Evolutionary conservation across 2,329 filamentous ascomycete genomes (phyloP), one percentile per base, ranked within the genome.

Genomic region (Lojkania enalia): DNA sequence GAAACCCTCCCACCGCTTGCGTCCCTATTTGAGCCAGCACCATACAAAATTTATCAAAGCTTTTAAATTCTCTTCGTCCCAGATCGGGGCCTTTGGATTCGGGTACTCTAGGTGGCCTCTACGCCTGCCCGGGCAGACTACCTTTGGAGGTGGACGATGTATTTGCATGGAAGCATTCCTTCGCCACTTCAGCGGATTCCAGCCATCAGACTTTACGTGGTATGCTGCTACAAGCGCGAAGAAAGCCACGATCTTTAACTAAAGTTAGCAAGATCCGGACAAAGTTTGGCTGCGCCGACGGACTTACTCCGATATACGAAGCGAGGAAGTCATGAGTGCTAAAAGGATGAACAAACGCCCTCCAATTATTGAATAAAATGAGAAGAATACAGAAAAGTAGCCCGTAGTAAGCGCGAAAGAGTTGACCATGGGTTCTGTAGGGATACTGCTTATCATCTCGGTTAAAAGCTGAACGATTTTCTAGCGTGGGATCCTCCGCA

Each of bases 391-490:
- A 60, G 37, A 61, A 61, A 9, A 51, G 20, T n/a, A 61, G 44
- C 11, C 58, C 58, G 38, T 61, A 61, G 25, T 55, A 61, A n/a
- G 58, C 58, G 1, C 58, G 49, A 35, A 60, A 60, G 1, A 61
- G 48, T 32, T 61, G 58, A 4, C 58, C 58, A 25, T 58, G 57
- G 2, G 58, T 61, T 5, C 58, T 51, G 35, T 61, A 61, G 12
- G 58, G 58, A 39, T 61, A 61, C 38, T 61, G 58, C 35, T 60
- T 60, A 43, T 61, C 58, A 35, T 61, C 58, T 20, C 58, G 55
- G 27, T 60, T 60, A 51, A 54, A 61, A 3, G 58, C 57, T 21
- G 46, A 48, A 14, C 58, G 52, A 37, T 61, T 61, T 30, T 61
- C 58, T 5, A 61, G 49, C 3, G 57, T 55, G 15, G 53, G 55